Percentiles rank a stretch among this genome's conserved stretches.
Evolutionary conservation across 2,329 filamentous ascomycete species (phyloP).

Genomic region (Orbilia quercus): DNA sequence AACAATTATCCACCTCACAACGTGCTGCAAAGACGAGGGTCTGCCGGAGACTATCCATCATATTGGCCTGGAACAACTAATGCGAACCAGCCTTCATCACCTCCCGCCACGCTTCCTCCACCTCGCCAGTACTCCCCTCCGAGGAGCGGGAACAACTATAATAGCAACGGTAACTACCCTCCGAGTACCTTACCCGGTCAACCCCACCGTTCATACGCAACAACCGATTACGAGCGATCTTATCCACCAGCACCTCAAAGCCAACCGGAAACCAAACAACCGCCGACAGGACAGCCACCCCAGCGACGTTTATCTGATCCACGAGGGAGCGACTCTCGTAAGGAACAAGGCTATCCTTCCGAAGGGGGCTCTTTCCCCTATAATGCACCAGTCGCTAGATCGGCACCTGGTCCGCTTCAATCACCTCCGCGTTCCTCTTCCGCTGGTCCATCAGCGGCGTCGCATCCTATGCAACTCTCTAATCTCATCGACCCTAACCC

Average conservation of each 20-base stretch:
- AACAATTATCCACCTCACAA: slow-evolving; percentile 58
- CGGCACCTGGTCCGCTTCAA: slow-evolving; percentile 49
- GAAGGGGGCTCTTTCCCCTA: slow-evolving; percentile 38
- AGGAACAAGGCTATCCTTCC: slow-evolving; percentile 40
- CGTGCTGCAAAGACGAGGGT: slow-evolving; percentile 57
- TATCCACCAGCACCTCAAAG: slow-evolving; percentile 20
- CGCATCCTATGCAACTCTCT: slow-evolving; percentile 59
- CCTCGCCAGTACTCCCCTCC: slow-evolving; percentile 54
- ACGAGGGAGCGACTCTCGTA: slow-evolving; percentile 34
- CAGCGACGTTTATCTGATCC: slow-evolving; percentile 43
- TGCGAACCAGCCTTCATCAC: slow-evolving; percentile 45
- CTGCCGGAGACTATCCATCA: slow-evolving; percentile 58
- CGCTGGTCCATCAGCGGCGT: slow-evolving; percentile 57
- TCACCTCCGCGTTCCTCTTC: slow-evolving; percentile 59
- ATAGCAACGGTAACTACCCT: slow-evolving; percentile 41
- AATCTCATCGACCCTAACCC: slow-evolving; percentile 59
- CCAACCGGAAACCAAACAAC: slow-evolving; percentile 16
- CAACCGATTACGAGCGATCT: slow-evolving; percentile 40
- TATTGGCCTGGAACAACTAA: slow-evolving; percentile 44
- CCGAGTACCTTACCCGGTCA: slow-evolving; percentile 26
- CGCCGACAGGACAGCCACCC: slow-evolving; percentile 10
- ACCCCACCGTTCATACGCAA: slow-evolving; percentile 32
- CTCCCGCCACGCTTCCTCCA: slow-evolving; percentile 50
- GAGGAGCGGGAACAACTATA: slow-evolving; percentile 19
- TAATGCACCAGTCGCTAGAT: slow-evolving; percentile 20